Base-by-base conservation (phyloP, 495 filamentous ascomycete species). In the Penicillium egyptiacum region DNA sequence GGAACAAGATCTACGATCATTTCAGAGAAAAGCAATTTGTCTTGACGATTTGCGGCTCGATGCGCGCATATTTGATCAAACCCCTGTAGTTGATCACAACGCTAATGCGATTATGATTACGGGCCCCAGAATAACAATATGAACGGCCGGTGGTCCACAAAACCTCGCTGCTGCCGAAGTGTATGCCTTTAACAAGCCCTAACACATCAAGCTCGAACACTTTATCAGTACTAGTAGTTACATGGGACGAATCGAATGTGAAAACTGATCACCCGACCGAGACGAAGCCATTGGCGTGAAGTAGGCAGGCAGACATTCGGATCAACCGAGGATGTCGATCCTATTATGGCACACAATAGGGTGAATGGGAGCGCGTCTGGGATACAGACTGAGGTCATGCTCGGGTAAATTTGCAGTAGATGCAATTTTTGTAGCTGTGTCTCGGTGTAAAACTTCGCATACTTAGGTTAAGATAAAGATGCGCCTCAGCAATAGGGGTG, bases 221-320 rank as follows among this genome's bases (percentile, higher is more conserved):
- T 48, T 70, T 23, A 46, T 61, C 10, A 66, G 62, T 8, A 23
- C 23, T 23, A 1, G 2, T 23, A 1, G 2, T 1, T 23, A 43
- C 53, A 10, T 71, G 66, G 68, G 63, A 63, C 7, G 68, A 66
- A 20, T 59, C 53, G n/a, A 60, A 44, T 39, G 62, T 69, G 2
- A 62, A 65, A 43, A 68, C 26, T 62, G 11, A 57, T 54, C 64
- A 68, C 48, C 63, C 66, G 5, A 57, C 44, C 17, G 58, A 67
- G 45, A 25, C 44, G 19, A 59, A 50, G 22, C 52, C 25, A 52
- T 31, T 1, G 7, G 33, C 9, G 55, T 67, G 57, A 58, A 50
- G 5, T 73, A 64, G 68, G 66, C 64, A 12, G 68, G 66, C 4
- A 70, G 55, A 59, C 55, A 37, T 71, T 69, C 48, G 31, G 56